A percentile compares a stretch with the other conserved stretches of the same genome.
phyloP scores from a whole-genome alignment of 2,329 filamentous ascomycete genomes.

The Parascedosporium putredinis region DNA sequence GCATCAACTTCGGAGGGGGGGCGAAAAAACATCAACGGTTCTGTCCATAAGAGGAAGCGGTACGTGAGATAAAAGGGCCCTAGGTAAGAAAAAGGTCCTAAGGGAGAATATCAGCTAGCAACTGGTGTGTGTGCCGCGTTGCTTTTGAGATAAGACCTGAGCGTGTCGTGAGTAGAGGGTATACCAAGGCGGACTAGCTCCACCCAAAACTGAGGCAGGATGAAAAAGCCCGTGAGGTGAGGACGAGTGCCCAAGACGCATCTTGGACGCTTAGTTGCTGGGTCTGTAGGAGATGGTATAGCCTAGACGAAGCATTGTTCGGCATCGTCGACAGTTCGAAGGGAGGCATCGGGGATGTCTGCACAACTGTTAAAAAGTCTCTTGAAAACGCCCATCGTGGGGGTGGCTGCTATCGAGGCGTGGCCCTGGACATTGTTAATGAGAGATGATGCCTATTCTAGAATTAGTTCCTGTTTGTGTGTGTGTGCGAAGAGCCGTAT shows the following conservation, averaged over 20 bases:
- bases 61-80: neutral
- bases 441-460: neutral
- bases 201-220: too few relatives aligned
- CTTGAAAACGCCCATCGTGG: neutral
- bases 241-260: too few relatives aligned
- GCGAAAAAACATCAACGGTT: too few relatives aligned
- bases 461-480: neutral
- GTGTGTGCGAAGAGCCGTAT: neutral
- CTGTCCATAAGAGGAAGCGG: neutral
- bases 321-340: too few relatives aligned
- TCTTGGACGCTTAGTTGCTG: too few relatives aligned
- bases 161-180: conserved; percentile 10
- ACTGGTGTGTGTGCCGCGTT: conserved; percentile 10
- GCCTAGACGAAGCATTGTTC: too few relatives aligned
- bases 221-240: too few relatives aligned
- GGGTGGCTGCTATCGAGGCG: neutral
- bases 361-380: neutral
- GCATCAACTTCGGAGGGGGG: too few relatives aligned
- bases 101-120: conserved; percentile 14
- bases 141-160: conserved; percentile 10
- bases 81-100: conserved; percentile 12
- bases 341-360: neutral
- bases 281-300: too few relatives aligned
- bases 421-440: neutral
- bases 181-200: conserved; percentile 2